A percentile compares a stretch with the other conserved stretches of the same genome.
Conservation (phyloP, 257 asterid genomes). For the Fraxinus americana region DNA sequence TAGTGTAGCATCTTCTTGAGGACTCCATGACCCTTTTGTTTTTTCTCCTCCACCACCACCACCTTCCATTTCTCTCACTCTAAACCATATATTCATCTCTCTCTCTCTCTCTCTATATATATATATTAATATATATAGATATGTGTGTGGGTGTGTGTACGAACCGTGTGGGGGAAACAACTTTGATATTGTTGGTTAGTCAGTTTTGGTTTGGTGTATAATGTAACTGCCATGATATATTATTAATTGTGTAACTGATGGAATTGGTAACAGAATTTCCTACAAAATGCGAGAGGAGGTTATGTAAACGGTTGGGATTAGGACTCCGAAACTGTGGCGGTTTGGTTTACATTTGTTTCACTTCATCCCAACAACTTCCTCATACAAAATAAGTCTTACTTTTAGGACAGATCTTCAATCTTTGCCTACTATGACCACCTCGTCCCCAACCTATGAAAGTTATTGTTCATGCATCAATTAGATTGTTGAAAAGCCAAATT, state of each 20-base stretch:
- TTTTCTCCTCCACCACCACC: conserved; percentile 1
- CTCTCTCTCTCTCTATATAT: too few species aligned
- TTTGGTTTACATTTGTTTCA: background rate
- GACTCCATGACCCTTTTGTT: conserved; percentile 64
- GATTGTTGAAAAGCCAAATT: background rate
- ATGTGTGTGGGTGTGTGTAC: conserved; percentile 47
- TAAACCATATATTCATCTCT: background rate
- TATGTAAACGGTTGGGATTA: conserved; percentile 7
- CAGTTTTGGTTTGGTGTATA: conserved; percentile 24
- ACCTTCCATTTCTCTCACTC: conserved; percentile 14
- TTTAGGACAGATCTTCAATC: too few species aligned
- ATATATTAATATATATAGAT: background rate
- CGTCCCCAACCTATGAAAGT: background rate
- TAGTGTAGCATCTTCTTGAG: conserved; percentile 54
- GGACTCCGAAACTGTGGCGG: background rate
- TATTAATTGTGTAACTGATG: background rate
- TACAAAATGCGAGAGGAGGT: background rate
- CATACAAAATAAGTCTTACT: too few species aligned
- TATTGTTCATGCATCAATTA: too few species aligned
- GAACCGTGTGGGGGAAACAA: conserved; percentile 58
- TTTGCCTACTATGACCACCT: too few species aligned
- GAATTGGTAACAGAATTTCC: background rate
- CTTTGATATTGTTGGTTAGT: conserved; percentile 42
- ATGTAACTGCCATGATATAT: conserved; percentile 29
- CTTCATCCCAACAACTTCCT: background rate